Evolutionary conservation across 2,329 filamentous ascomycete species (phyloP), one percentile per base, ranked within the genome.

Genomic region (Eurotiales sp.): DNA sequence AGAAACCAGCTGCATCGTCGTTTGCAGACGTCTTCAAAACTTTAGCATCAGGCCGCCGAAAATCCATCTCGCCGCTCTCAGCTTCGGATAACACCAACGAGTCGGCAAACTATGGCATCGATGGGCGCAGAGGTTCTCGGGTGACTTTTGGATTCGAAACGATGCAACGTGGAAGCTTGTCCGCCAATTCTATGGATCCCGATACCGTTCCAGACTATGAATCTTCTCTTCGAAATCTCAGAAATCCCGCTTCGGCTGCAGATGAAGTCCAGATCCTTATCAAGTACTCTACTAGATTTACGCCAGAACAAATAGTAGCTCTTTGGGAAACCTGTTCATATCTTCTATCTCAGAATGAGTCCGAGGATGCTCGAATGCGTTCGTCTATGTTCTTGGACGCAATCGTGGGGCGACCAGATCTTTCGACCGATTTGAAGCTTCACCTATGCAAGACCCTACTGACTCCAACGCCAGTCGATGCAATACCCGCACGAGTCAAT

Each of bases 11-110:
- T 41, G 63, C 68, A 50, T 63, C 69, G 50, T 67, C 68, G 25
- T 67, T 72, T 55, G 68, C 68, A 51, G 69, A 72, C 65, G 71
- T 73, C 32, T 71, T 72, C 57, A 71, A 71, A 56, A 70, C 69
- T 36, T 49, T 73, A 72, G 66, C 65, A 52, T 63, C 66, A 46
- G 61, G 62, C 44, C 68, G 68, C 52, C 62, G 69, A 7, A 71
- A 70, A 62, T 68, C 67, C 22, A 63, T 66, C 48, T 70, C 69
- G 8, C 64, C 68, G 6, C 57, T 69, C 19, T 67, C 66, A 25
- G 48, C 61, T 34, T 60, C 60, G 36, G 65, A 66, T 42, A 67
- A 53, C 51, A 59, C 54, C 50, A 63, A 59, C 51, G 67, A 71
- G 53, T 36, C 25, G 14, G 61, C 59, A 43, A 60, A 63, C 29